Conservation (phyloP, 164 flowering plant genomes). For the Berberis thunbergii region DNA sequence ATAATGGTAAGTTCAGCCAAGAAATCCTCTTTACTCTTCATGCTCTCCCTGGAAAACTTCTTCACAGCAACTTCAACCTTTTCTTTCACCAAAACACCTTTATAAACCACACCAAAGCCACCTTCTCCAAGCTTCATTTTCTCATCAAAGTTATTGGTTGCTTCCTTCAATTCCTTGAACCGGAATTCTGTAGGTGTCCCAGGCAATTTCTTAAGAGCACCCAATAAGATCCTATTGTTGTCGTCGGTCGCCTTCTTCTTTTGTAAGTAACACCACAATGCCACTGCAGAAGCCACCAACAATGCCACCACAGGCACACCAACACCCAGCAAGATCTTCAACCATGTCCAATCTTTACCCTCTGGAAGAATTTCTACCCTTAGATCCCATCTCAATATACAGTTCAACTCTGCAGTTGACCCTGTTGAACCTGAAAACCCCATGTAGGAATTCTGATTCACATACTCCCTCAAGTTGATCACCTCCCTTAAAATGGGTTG, state of each 20-base stretch:
- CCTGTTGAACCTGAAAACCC: conserved; percentile 61
- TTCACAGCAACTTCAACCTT: conserved; percentile 3
- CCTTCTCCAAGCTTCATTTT: conserved; percentile 7
- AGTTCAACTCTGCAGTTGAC: conserved; percentile 27
- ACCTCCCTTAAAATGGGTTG: conserved; percentile 17
- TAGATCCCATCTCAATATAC: conserved; percentile 41
- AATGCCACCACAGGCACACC: conserved; percentile 12
- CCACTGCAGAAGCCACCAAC: not conserved
- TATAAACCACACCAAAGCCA: conserved; percentile 8
- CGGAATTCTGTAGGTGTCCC: not conserved
- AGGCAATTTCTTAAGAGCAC: not conserved
- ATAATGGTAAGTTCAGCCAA: conserved; percentile 9
- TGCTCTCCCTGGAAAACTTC: conserved; percentile 1
- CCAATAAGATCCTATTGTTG: not conserved
- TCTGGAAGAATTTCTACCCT: conserved; percentile 11
- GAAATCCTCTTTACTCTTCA: conserved; percentile 6
- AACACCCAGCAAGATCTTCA: conserved; percentile 15
- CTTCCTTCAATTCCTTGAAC: conserved; percentile 5
- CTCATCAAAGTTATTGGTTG: conserved; percentile 7
- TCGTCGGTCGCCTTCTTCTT: not conserved
- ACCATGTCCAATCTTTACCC: conserved; percentile 8
- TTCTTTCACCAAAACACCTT: conserved; percentile 2
- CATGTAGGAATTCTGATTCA: conserved; percentile 29
- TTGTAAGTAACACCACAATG: not conserved
- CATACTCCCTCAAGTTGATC: conserved; percentile 29